phyloP scores from a whole-genome alignment of 1,284 basidiomycete species.

The Neotropicomus parvogracilis region DNA sequence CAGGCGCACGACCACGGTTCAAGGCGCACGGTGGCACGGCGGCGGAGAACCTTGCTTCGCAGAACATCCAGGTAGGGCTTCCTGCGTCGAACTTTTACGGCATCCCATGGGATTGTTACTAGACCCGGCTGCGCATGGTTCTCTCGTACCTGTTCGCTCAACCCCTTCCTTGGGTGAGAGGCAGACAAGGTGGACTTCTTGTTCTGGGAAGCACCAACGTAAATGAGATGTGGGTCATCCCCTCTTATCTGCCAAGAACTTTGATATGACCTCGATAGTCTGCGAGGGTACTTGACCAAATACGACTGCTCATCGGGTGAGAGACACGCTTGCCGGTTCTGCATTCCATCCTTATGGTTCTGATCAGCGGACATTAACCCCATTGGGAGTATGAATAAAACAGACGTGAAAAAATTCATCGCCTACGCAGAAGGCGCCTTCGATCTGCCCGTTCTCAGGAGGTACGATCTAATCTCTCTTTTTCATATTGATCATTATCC shows the following conservation, averaged over 20 bases:
- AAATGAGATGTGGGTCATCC: conserved; percentile 75
- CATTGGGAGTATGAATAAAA: conserved; percentile 97
- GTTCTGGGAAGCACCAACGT: conserved; percentile 97
- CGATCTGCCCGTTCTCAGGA: conserved; percentile 78
- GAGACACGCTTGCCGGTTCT: conserved; percentile 8
- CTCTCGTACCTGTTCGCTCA: conserved; percentile 98
- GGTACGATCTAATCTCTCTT: conserved; percentile 45
- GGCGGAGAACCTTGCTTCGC: conserved; percentile 93
- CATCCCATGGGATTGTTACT: background rate
- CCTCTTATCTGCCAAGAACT: background rate
- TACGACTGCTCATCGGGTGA: conserved; percentile 89
- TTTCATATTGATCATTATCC: background rate
- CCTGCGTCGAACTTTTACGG: background rate
- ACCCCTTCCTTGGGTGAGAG: conserved; percentile 89
- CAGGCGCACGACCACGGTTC: conserved; percentile 80
- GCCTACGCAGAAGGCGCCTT: conserved; percentile 78
- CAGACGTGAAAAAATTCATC: conserved; percentile 95
- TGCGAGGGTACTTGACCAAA: conserved; percentile 96
- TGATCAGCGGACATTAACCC: conserved; percentile 91
- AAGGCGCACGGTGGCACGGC: conserved; percentile 82
- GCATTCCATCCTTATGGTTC: background rate
- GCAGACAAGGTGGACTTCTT: conserved; percentile 80
- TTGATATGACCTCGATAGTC: conserved; percentile 40
- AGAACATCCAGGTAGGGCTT: conserved; percentile 83
- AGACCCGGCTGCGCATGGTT: conserved; percentile 93